Conservation (phyloP, 768 basidiomycete genomes). For the Suillus subluteus region DNA sequence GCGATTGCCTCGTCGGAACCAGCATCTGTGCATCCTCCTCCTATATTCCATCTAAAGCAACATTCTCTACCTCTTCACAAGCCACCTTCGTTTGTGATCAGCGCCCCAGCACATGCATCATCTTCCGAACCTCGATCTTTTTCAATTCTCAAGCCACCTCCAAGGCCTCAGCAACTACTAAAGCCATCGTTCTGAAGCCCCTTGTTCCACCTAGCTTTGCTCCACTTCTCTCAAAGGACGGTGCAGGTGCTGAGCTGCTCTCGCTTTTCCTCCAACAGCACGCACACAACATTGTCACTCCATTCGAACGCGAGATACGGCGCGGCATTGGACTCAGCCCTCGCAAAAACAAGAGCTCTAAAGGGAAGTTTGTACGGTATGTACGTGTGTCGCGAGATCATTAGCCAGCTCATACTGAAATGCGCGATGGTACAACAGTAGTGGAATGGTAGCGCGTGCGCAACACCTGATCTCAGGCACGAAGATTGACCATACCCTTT, state of each 20-base stretch:
- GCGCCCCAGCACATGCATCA: not conserved
- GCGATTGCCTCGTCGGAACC: not conserved
- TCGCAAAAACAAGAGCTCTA: constrained; percentile 49
- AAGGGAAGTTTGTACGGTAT: constrained; percentile 53
- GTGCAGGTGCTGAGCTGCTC: constrained; percentile 51
- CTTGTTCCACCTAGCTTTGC: constrained; percentile 35
- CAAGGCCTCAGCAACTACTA: constrained; percentile 20
- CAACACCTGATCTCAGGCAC: constrained; percentile 45
- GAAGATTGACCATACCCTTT: constrained; percentile 51
- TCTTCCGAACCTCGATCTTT: constrained; percentile 2
- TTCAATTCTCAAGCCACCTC: constrained; percentile 26
- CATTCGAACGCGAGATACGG: constrained; percentile 40
- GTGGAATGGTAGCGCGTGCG: constrained; percentile 57
- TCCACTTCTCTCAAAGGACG: constrained; percentile 40
- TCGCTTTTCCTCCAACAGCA: constrained; percentile 54
- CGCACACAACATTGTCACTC: constrained; percentile 38
- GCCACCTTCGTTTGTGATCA: constrained; percentile 17
- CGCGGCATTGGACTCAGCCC: constrained; percentile 65
- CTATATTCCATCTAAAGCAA: not conserved
- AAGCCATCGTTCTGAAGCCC: constrained; percentile 26
- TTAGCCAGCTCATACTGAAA: not conserved
- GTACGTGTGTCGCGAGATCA: constrained; percentile 18
- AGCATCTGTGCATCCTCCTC: not conserved
- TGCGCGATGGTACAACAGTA: constrained; percentile 36
- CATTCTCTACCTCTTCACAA: constrained; percentile 10